Conservation (phyloP, 2,329 filamentous ascomycete species). For the Amauroascus niger region DNA sequence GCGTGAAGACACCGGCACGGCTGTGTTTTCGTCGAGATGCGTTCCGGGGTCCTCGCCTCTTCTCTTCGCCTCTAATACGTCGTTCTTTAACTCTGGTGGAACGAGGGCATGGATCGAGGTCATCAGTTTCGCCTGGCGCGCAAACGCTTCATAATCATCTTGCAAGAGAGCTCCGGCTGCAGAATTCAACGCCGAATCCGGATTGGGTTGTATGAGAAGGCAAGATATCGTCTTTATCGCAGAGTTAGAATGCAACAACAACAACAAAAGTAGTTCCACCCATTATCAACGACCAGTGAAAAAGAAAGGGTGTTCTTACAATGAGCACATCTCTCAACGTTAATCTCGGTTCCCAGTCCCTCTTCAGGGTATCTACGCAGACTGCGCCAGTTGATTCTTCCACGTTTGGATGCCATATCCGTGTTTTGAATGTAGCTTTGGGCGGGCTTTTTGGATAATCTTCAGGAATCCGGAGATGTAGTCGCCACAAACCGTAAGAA, state of each 20-base stretch:
- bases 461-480: constrained; percentile 51
- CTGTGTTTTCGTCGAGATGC: constrained; percentile 22
- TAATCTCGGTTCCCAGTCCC: constrained; percentile 51
- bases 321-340: constrained; percentile 51
- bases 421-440: constrained; percentile 51
- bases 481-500: constrained; percentile 47
- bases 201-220: constrained; percentile 54
- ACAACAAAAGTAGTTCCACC: neutral
- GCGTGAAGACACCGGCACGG: constrained; percentile 1
- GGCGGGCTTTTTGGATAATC: constrained; percentile 43
- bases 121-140: constrained; percentile 50
- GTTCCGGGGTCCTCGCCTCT: constrained; percentile 42
- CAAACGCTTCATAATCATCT: constrained; percentile 50
- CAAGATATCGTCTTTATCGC: constrained; percentile 47
- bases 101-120: constrained; percentile 52
- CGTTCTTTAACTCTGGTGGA: constrained; percentile 36
- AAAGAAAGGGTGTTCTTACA: constrained; percentile 25
- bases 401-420: constrained; percentile 57
- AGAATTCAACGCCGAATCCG: constrained; percentile 54
- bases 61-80: constrained; percentile 46
- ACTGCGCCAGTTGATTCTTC: constrained; percentile 53
- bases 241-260: neutral
- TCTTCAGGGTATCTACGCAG: constrained; percentile 56
- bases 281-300: neutral
- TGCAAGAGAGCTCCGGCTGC: constrained; percentile 50